A percentile compares a stretch with the other conserved stretches of the same genome.
Conservation (phyloP, 169 alveolate genomes). For the Theileria parva region DNA sequence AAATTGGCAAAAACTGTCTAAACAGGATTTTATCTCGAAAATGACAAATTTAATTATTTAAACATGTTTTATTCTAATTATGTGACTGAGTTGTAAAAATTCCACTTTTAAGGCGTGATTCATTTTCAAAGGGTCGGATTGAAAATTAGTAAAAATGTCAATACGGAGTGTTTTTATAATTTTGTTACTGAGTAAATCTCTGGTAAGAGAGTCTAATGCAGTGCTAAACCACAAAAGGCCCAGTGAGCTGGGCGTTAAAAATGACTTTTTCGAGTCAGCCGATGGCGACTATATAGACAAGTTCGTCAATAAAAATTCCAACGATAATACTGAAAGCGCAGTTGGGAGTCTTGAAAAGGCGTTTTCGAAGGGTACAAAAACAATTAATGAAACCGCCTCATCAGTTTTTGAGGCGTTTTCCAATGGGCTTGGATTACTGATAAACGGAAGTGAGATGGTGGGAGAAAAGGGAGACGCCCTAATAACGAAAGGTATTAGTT, state of each 20-base stretch:
- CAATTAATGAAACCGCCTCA: neutral
- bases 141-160: neutral
- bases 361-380: neutral
- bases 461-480: neutral
- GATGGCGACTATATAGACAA: neutral
- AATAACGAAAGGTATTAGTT: neutral
- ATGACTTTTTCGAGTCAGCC: neutral
- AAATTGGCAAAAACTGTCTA: neutral
- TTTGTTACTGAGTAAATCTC: neutral
- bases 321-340: neutral
- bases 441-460: neutral
- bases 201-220: neutral
- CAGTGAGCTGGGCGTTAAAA: neutral
- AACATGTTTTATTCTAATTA: neutral
- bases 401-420: neutral
- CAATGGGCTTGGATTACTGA: neutral
- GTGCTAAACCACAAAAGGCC: neutral
- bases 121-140: neutral
- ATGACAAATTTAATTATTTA: neutral
- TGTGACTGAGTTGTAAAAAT: neutral
- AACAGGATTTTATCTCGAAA: neutral
- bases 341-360: neutral
- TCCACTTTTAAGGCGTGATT: neutral
- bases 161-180: neutral
- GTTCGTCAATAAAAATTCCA: neutral